phyloP scores from a whole-genome alignment of 306 rosid species.

The Canavalia ensiformis region DNA sequence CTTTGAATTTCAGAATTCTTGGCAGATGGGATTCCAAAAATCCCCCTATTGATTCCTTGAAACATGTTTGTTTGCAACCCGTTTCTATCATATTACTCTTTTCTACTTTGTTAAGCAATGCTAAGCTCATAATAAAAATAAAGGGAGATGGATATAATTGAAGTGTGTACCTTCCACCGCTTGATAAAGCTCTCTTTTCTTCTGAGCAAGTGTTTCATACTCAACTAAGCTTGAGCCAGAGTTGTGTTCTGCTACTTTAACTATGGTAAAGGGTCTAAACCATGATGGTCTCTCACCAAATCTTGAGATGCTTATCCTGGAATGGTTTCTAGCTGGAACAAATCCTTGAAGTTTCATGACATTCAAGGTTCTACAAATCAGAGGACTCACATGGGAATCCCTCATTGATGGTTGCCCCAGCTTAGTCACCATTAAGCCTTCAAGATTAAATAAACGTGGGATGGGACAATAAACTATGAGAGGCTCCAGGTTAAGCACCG shows the following conservation, averaged over 20 bases:
- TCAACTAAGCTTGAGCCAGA: conserved; percentile 61
- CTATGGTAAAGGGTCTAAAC: conserved; percentile 53
- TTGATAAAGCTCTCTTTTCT: conserved; percentile 61
- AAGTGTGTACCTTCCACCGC: conserved; percentile 67
- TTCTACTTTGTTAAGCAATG: neutral
- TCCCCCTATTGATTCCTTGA: conserved; percentile 81
- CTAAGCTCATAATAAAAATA: neutral
- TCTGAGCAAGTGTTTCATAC: conserved; percentile 61
- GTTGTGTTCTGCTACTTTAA: conserved; percentile 59
- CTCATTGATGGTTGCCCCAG: conserved; percentile 58
- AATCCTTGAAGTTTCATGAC: conserved; percentile 49
- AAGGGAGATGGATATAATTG: neutral
- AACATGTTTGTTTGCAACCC: conserved; percentile 37
- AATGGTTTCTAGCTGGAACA: conserved; percentile 38
- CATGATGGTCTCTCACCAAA: conserved; percentile 56
- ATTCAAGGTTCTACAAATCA: conserved; percentile 50
- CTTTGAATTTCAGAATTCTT: conserved; percentile 75
- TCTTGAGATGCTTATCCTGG: conserved; percentile 50
- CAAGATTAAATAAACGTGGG: neutral
- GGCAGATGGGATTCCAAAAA: conserved; percentile 80
- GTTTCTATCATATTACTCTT: conserved; percentile 41
- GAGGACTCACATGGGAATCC: conserved; percentile 47
- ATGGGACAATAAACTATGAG: neutral
- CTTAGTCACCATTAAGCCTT: conserved; percentile 61
- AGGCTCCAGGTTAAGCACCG: neutral